Base-by-base conservation (phyloP, 2,329 filamentous ascomycete genomes). In the Chaetomium sp. region DNA sequence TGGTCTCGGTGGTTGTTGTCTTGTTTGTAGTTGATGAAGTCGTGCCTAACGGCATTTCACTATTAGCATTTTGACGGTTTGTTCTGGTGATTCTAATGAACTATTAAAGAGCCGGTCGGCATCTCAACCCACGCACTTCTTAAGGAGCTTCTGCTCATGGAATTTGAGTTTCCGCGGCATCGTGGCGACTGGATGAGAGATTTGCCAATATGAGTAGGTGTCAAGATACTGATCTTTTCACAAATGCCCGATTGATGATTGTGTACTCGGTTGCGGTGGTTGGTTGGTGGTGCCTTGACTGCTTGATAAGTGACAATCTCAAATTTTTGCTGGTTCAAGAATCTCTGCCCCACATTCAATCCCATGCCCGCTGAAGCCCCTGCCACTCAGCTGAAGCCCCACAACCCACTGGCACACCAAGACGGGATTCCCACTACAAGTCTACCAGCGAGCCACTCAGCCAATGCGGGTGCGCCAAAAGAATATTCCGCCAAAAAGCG, bases 91-190 rank as follows among this genome's bases (percentile, higher is more conserved):
- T 16, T 42, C 6, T 42, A 2, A 42, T 42, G 16, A 19, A 19
- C 16, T n/a, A 42, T 42, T 42, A 16, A 42, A 7, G 5, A 42
- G 38, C 38, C 38, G 16, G 38, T 19, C 19, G n/a, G 21, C 7
- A 33, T 38, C 4, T n/a, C 9, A 33, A 60, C 65, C n/a, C 47
- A 62, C 65, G 16, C 47, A 69, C 67, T 69, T 69, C 54, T 69
- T 69, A 19, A 69, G 33, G 75, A 98, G 90, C 85, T 95, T 96
- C 77, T 95, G 88, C 87, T 99, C 95, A 80, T 97, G 94, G 80
- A 96, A 87, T 81, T 97, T 98, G 75, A 99, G 87, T 82, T 96
- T 93, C 73, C 95, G 90, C 71, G 96, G 92, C 95, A 98, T 98
- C 27, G 71, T 84, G 75, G 54, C n/a, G 9, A 12, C 7, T 29